Percentiles rank a stretch among this genome's conserved stretches.
phyloP scores from a whole-genome alignment of 306 rosid genomes.

The Glycyrrhiza uralensis region DNA sequence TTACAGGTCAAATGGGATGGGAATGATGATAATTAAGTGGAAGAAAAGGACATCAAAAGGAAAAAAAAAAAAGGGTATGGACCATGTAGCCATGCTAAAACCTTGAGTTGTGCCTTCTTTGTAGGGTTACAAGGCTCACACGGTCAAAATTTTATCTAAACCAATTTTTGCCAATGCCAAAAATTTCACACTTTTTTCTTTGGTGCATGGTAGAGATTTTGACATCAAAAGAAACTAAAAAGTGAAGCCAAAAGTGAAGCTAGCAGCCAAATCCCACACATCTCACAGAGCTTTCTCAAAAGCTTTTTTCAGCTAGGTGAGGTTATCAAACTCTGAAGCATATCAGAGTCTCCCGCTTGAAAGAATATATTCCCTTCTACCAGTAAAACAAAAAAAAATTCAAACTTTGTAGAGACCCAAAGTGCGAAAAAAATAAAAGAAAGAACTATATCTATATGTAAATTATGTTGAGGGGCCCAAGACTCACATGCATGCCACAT shows the following conservation, averaged over 20 bases:
- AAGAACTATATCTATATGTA: not conserved
- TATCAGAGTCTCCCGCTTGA: slow-evolving; percentile 40
- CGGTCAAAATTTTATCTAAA: slow-evolving; percentile 12
- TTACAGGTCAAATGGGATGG: slow-evolving; percentile 40
- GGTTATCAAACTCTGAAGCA: slow-evolving; percentile 42
- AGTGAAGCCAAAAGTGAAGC: slow-evolving; percentile 41
- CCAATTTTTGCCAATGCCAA: slow-evolving; percentile 19
- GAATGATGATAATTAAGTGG: slow-evolving; percentile 33
- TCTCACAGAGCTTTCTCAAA: slow-evolving; percentile 37
- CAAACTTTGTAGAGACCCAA: slow-evolving; percentile 36
- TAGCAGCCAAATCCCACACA: slow-evolving; percentile 43
- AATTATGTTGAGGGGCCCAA: slow-evolving; percentile 37
- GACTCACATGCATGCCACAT: slow-evolving; percentile 50
- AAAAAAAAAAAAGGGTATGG: slow-evolving; percentile 25
- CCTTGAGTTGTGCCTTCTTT: not conserved
- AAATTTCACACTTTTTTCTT: not conserved
- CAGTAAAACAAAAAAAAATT: slow-evolving; percentile 33
- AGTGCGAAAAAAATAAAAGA: not conserved
- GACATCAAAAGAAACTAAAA: slow-evolving; percentile 49
- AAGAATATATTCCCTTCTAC: slow-evolving; percentile 48
- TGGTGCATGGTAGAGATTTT: slow-evolving; percentile 30
- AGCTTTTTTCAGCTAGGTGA: slow-evolving; percentile 31
- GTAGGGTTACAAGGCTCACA: slow-evolving; percentile 1
- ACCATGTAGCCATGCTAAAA: slow-evolving; percentile 29
- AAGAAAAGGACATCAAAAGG: slow-evolving; percentile 35